phyloP scores from a whole-genome alignment of 164 flowering plant genomes.

The Amborella trichopoda region DNA sequence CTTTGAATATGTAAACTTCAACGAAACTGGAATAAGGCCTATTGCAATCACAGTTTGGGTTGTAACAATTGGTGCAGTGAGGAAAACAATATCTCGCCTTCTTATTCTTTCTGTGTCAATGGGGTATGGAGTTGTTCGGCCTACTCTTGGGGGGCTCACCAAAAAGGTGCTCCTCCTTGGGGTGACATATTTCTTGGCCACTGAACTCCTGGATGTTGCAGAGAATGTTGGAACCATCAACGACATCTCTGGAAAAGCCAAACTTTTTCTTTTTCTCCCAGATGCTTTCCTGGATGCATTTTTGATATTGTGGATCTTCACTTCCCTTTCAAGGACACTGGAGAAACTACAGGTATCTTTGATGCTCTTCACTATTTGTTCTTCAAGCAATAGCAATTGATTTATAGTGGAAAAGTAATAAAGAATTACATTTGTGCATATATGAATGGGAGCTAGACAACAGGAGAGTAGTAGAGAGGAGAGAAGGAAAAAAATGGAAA shows the following conservation, averaged over 20 bases:
- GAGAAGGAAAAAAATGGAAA: too few relatives aligned
- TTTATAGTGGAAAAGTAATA: too few relatives aligned
- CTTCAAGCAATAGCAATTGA: too few relatives aligned
- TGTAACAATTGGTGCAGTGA: conserved; percentile 84
- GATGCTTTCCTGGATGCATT: conserved; percentile 85
- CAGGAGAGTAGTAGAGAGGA: too few relatives aligned
- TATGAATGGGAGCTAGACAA: too few relatives aligned
- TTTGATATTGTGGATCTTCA: conserved; percentile 86
- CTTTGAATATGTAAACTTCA: conserved; percentile 65
- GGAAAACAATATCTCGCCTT: conserved; percentile 73
- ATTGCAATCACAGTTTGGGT: conserved; percentile 77
- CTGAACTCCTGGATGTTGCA: conserved; percentile 72
- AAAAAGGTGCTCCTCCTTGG: conserved; percentile 87
- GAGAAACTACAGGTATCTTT: conserved; percentile 82
- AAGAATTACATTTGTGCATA: too few relatives aligned
- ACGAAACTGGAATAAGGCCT: conserved; percentile 66
- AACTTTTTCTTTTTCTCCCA: conserved; percentile 80
- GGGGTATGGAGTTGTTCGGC: conserved; percentile 95
- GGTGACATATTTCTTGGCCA: conserved; percentile 68
- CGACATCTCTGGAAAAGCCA: conserved; percentile 87
- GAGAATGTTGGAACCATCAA: conserved; percentile 88
- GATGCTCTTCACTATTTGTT: neutral
- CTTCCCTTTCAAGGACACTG: conserved; percentile 81
- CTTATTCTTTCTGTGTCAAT: conserved; percentile 77
- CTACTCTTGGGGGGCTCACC: conserved; percentile 95